Conservation (phyloP, 495 filamentous ascomycete genomes). For the Viridothelium virens region DNA sequence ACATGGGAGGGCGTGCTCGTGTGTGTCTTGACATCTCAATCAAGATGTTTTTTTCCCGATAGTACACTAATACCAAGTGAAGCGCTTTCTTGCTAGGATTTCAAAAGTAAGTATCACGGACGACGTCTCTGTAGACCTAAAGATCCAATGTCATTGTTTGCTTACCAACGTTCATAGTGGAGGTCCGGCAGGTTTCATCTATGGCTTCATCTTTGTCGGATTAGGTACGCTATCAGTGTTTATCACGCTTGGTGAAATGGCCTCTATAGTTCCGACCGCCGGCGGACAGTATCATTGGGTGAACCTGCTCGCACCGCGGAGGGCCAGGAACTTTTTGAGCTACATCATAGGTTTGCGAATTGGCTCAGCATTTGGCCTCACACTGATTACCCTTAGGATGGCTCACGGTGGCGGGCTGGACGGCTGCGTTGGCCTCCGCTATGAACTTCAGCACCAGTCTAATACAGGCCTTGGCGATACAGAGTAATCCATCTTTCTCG, state of each 20-base stretch:
- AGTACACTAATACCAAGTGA: too few relatives aligned
- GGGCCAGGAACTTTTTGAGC: slow-evolving; percentile 28
- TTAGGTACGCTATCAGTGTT: slow-evolving; percentile 22
- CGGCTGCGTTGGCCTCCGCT: slow-evolving; percentile 20
- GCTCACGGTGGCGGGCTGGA: slow-evolving; percentile 28
- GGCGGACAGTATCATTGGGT: slow-evolving; percentile 37
- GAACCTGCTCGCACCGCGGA: slow-evolving; percentile 30
- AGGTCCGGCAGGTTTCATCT: slow-evolving; percentile 31
- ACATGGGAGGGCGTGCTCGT: too few relatives aligned
- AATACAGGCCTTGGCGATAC: slow-evolving; percentile 25
- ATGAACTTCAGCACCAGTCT: slow-evolving; percentile 23
- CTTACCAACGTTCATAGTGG: slow-evolving; percentile 29
- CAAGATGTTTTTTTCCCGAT: too few relatives aligned
- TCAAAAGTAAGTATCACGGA: slow-evolving; percentile 23
- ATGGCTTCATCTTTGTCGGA: slow-evolving; percentile 25
- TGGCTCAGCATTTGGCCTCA: not conserved
- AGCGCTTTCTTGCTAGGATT: slow-evolving; percentile 20
- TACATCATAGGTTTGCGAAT: slow-evolving; percentile 24
- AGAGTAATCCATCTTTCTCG: slow-evolving; percentile 28
- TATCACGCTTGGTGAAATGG: slow-evolving; percentile 29
- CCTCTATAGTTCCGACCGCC: slow-evolving; percentile 29
- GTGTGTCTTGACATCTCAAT: too few relatives aligned
- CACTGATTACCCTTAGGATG: slow-evolving; percentile 15
- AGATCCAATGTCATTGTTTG: slow-evolving; percentile 15
- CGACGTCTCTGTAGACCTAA: slow-evolving; percentile 17